These are phyloP conservation scores for Rhytidhysteron rufulum DNA, from an alignment of 2,329 filamentous ascomycete genomes.

Conservation along the genomic window DNA sequence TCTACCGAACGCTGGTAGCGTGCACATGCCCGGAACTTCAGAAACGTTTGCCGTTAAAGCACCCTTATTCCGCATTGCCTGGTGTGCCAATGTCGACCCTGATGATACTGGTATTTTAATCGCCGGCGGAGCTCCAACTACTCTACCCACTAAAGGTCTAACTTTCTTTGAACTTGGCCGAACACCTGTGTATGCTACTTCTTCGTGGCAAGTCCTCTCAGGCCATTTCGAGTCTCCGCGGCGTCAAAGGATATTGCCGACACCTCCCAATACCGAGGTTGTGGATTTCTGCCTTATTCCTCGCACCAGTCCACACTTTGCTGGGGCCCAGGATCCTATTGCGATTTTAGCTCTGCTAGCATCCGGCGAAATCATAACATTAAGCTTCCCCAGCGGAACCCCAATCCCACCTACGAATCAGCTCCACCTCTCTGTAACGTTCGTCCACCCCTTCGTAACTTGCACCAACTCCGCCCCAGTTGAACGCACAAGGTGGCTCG, in stretches of 20 bases:
- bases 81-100: slow-evolving; percentile 92
- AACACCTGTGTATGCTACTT: slow-evolving; percentile 88
- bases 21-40: slow-evolving; percentile 40
- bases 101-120: slow-evolving; percentile 89
- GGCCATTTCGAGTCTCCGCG: slow-evolving; percentile 77
- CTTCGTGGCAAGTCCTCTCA: slow-evolving; percentile 78
- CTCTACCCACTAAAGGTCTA: slow-evolving; percentile 67
- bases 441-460: slow-evolving; percentile 86
- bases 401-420: slow-evolving; percentile 91
- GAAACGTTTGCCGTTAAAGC: slow-evolving; percentile 61
- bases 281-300: slow-evolving; percentile 81
- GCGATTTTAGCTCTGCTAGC: slow-evolving; percentile 74
- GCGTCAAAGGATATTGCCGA: slow-evolving; percentile 65
- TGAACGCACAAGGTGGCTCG: slow-evolving; percentile 79
- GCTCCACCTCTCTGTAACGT: slow-evolving; percentile 79
- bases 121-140: slow-evolving; percentile 71
- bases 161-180: slow-evolving; percentile 86
- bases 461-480: slow-evolving; percentile 69
- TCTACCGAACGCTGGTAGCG: slow-evolving; percentile 52
- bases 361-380: slow-evolving; percentile 82
- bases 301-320: slow-evolving; percentile 77
- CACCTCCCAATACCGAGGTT: slow-evolving; percentile 73
- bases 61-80: slow-evolving; percentile 74
- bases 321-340: slow-evolving; percentile 84
- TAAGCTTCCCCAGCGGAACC: slow-evolving; percentile 90